Base-by-base conservation (phyloP, 2,329 filamentous ascomycete genomes). In the Byssothecium circinans region DNA sequence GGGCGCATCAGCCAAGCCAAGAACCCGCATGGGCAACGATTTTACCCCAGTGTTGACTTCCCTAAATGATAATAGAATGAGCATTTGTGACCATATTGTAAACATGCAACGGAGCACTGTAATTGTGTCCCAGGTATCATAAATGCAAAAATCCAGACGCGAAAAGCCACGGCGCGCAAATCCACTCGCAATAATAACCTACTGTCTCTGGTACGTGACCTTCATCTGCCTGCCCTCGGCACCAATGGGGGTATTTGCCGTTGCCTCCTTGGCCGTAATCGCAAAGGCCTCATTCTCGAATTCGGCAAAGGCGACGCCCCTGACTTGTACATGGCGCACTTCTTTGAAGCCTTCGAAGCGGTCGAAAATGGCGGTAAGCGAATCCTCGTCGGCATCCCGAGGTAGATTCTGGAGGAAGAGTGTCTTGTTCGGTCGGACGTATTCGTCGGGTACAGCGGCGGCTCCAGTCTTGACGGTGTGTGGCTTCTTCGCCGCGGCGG, bases 201-300 rank as follows among this genome's bases (percentile, higher is more conserved):
- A 95, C 77, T 95, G 89, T 65, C 91, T 82, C 76, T 97, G 94
- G 80, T 95, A 99, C 12, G 94, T 96, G 56, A 99, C 91, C 76
- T 94, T 95, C 71, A 99, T 89, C 7, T 84, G 78, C 74, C 90
- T 89, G 57, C 82, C 81, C 37, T 84, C 84, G 15, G 84, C 84
- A 43, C 86, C 88, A 59, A 99, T 76, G 19, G 83, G 78, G 83
- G 94, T 91, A 18, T 90, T 90, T 11, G 89, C 87, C 25, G 90
- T 95, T 55, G 87, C 90, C 78, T 97, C 92, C 79, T 96, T 97
- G 15, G 94, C 94, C 45, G 85, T 86, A 62, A 96, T 96, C 22
- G 94, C 91, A 34, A 89, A 91, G 39, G 86, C 81, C 75, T 97
- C 91, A 57, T 83, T 85, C 64, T 96, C 90, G 75, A 97, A 99